Base-by-base conservation (phyloP, 805 yeast genomes). In the Candida palmyrensis region DNA sequence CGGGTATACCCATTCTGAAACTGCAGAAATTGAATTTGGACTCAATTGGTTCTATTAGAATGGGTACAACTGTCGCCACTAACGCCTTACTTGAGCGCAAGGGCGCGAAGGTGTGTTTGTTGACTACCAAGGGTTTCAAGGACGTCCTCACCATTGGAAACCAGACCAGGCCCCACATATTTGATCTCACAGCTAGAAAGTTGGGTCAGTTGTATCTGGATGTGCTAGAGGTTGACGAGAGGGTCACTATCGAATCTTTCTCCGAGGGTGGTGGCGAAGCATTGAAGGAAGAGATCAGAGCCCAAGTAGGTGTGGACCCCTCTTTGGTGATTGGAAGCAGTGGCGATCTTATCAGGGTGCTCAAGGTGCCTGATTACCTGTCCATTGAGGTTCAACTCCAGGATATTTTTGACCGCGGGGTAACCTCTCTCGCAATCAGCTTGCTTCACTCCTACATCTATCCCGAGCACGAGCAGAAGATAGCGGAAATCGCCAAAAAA, bases 61-160 rank as follows among this genome's bases (percentile, higher is more conserved):
- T 89, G 83, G 97, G 97, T 3, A 88, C 97, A 3, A 89, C 97
- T 0, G 92, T 88, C 8, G 97, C 98, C 2, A 90, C 97, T 6
- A 90, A 90, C 59, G 96, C 97, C 1, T 69, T 92, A 21, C 67
- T 90, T 39, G 97, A 90, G 51, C 71, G 97, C 41, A 88, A 88
- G 51, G 98, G 97, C 32, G 94, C 88, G 37, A 64, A 77, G 20
- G 89, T 94, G 45, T 94, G 92, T 2, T 68, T 90, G 38, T 57
- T 89, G 4, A 87, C 95, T 2, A 85, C 97, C 11, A 82, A 78
- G 47, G 98, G 97, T 0, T 90, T 87, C 59, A 76, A 75, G 44
- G 97, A 90, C 50, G 77, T 84, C 25, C 63, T 90, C 40, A 58
- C 68, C 2, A 89, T 90, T 44, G 97, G 97, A 2, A 88, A 86